Conservation (phyloP, 2,329 filamentous ascomycete species). For the Diaporthe longicolla region DNA sequence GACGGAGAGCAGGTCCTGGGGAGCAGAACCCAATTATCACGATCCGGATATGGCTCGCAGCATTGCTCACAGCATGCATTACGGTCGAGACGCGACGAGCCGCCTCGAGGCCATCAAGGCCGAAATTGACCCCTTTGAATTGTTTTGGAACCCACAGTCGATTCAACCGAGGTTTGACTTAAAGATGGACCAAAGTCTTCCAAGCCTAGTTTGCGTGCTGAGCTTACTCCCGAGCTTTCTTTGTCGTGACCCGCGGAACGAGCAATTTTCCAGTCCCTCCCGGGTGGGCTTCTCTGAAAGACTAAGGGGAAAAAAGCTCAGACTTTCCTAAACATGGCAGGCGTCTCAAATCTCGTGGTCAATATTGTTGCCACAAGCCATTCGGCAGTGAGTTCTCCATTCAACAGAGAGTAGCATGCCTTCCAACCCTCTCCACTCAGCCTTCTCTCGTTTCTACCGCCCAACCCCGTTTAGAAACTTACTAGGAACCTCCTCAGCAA, state of each 20-base stretch:
- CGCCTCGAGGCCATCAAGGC: conserved; percentile 32
- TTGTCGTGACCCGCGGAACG: background rate
- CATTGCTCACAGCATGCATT: conserved; percentile 13
- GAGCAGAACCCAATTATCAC: conserved; percentile 30
- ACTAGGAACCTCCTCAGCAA: too few species aligned
- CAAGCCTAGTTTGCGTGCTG: background rate
- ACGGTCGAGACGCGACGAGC: conserved; percentile 10
- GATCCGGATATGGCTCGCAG: conserved; percentile 31
- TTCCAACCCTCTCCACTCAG: conserved; percentile 44
- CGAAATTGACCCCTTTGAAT: conserved; percentile 24
- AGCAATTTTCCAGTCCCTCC: background rate
- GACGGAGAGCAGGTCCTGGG: background rate
- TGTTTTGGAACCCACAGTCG: conserved; percentile 38
- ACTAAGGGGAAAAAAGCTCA: too few species aligned
- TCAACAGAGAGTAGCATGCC: conserved; percentile 32
- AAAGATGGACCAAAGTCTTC: background rate
- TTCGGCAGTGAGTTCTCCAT: conserved; percentile 38
- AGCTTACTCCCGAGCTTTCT: background rate
- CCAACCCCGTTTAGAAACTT: too few species aligned
- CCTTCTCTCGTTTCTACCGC: background rate
- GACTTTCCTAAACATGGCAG: conserved; percentile 7
- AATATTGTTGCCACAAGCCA: conserved; percentile 44
- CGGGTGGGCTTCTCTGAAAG: background rate
- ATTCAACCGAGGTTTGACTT: conserved; percentile 21
- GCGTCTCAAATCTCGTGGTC: conserved; percentile 39